Percentiles rank a stretch among this genome's conserved stretches.
Evolutionary conservation across 140 eudicot genomes (phyloP).

Genomic region (Ambrosia hybrid): DNA sequence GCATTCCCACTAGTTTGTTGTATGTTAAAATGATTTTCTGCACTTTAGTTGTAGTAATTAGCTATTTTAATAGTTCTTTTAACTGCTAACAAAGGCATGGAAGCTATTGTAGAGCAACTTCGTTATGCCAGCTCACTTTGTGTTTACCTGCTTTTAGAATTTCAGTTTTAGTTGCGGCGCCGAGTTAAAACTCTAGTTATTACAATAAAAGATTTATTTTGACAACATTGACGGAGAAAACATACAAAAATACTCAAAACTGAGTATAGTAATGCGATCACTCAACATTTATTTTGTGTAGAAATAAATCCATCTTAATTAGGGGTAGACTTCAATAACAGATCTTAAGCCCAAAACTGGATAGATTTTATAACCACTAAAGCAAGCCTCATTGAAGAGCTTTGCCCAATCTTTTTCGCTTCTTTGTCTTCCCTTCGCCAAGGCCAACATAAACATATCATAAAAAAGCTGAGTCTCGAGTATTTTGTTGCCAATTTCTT

Average conservation of each 20-base stretch:
- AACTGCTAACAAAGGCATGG: too few relatives aligned
- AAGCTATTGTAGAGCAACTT: too few relatives aligned
- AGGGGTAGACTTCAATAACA: slow-evolving; percentile 29
- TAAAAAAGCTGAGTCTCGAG: slow-evolving; percentile 17
- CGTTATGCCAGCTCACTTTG: too few relatives aligned
- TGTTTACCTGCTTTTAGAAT: too few relatives aligned
- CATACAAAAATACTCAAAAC: not conserved
- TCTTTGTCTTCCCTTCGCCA: slow-evolving; percentile 18
- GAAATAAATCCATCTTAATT: not conserved
- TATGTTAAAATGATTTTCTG: too few relatives aligned
- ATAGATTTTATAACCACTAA: slow-evolving; percentile 21
- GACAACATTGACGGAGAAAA: not conserved
- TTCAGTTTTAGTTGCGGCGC: too few relatives aligned
- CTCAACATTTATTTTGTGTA: not conserved
- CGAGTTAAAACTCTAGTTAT: too few relatives aligned
- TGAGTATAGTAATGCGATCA: not conserved
- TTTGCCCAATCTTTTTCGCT: slow-evolving; percentile 31
- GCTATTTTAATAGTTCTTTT: too few relatives aligned
- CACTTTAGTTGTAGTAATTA: too few relatives aligned
- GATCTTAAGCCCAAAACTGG: slow-evolving; percentile 27
- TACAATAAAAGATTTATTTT: too few relatives aligned
- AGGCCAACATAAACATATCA: slow-evolving; percentile 16
- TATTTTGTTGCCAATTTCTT: not conserved
- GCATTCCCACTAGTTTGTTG: too few relatives aligned
- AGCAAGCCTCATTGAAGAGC: slow-evolving; percentile 16